Base-by-base conservation (phyloP, 495 filamentous ascomycete genomes). In the Podospora bellae-mahoneyi region DNA sequence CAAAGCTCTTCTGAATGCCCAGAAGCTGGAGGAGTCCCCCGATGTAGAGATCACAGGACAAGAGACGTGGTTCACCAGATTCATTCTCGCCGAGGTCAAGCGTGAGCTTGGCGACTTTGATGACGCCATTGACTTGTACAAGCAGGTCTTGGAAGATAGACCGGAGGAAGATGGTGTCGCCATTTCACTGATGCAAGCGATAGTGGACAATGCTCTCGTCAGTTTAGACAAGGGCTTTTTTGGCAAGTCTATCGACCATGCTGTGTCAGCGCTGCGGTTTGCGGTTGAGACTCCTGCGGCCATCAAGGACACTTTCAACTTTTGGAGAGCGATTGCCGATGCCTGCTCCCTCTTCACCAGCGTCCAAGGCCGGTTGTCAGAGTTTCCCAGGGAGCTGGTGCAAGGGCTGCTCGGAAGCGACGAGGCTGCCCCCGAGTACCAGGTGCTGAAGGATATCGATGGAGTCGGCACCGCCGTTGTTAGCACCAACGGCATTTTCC, bases 1-100 rank as follows among this genome's bases (percentile, higher is more conserved):
- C n/a, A 95, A 94, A 74, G 92, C 95, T 19, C 94, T 97, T 68
- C 81, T 90, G 62, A 88, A 94, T 73, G 93, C 94, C 0, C 87
- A 92, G 69, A 82, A 81, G 63, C 80, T 94, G 59, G 90, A 91
- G 68, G 82, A 87, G 63, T 78, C 86, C 4, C 73, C 81, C 2
- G 78, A 81, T 44, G 73, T 73, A 55, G 62, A 71, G 5, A 76
- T 75, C 16, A 76, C 80, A 18, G 82, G 82, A 30, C 23, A 44
- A 10, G 89, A 94, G 55, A 88, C 86, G 44, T 99, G 95, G 95
- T 98, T 97, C 75, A 91, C 92, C 6, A 90, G 91, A 70, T 97
- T 97, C 74, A 96, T 99, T 88, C 84, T 97, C n/a, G 94, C 93
- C 2, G 97, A 99, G 68, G 91, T 98, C 19, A 90, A 91, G 73